Conservation (phyloP, 2,329 filamentous ascomycete species). For the Hypomyces perniciosus region DNA sequence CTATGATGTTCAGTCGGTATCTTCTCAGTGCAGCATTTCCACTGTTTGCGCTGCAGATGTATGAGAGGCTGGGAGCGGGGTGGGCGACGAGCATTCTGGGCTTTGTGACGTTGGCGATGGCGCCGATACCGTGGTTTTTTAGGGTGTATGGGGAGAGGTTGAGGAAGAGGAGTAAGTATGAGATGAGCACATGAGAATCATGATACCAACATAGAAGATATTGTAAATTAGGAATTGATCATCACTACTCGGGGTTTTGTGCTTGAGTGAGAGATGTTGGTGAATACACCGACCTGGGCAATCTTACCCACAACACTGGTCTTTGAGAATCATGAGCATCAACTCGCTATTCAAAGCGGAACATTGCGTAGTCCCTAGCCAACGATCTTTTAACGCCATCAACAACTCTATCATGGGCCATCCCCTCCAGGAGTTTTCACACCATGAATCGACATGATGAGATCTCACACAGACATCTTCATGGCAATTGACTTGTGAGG, state of each 20-base stretch:
- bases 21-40: conserved; percentile 56
- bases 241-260: neutral
- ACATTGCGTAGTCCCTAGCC: too few species aligned
- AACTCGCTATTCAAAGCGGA: too few species aligned
- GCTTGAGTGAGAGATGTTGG: neutral
- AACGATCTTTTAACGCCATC: neutral
- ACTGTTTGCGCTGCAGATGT: conserved; percentile 31
- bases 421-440: neutral
- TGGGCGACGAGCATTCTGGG: conserved; percentile 40
- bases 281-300: too few species aligned
- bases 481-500: conserved; percentile 90
- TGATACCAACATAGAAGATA: neutral
- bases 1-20: conserved; percentile 33
- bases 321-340: too few species aligned
- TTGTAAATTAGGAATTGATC: neutral
- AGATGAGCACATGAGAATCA: conserved; percentile 18
- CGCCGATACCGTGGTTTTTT: conserved; percentile 31
- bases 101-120: conserved; percentile 32
- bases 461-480: conserved; percentile 85
- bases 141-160: conserved; percentile 20
- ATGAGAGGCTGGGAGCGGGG: conserved; percentile 33
- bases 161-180: conserved; percentile 20
- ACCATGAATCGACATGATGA: too few species aligned
- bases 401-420: neutral
- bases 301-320: too few species aligned